phyloP scores from a whole-genome alignment of 2,329 filamentous ascomycete species.

The Microsporum canis region DNA sequence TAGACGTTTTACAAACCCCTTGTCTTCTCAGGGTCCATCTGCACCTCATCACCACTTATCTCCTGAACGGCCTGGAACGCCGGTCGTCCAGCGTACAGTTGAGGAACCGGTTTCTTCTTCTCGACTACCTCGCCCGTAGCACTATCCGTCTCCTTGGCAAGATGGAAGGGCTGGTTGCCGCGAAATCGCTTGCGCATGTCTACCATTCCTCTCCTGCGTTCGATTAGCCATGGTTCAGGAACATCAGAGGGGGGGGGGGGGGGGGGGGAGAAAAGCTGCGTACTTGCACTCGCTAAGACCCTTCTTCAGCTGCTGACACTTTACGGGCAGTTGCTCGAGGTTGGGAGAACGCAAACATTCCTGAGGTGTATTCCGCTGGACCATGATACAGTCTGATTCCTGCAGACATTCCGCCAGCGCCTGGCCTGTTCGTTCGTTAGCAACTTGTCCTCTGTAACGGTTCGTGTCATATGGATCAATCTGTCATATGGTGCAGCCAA shows the following conservation, averaged over 20 bases:
- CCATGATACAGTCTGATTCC: conserved; percentile 91
- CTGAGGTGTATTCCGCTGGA: conserved; percentile 71
- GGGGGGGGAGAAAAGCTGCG: conserved; percentile 15
- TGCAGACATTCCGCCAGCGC: conserved; percentile 92
- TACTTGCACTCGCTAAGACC: conserved; percentile 85
- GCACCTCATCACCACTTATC: conserved; percentile 55
- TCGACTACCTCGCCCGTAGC: conserved; percentile 22
- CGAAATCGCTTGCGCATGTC: conserved; percentile 99
- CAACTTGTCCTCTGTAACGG: neutral
- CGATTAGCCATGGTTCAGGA: neutral
- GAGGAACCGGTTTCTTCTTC: conserved; percentile 40
- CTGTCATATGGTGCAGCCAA: conserved; percentile 2
- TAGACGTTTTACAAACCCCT: conserved; percentile 23
- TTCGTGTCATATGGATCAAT: neutral
- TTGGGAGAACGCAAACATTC: conserved; percentile 83
- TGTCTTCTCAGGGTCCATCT: conserved; percentile 40
- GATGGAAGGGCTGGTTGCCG: conserved; percentile 75
- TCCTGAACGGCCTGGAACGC: conserved; percentile 57
- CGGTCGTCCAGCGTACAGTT: conserved; percentile 68
- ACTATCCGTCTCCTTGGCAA: conserved; percentile 48
- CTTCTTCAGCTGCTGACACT: conserved; percentile 86
- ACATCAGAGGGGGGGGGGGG: neutral
- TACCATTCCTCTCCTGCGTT: conserved; percentile 62
- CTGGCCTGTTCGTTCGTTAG: conserved; percentile 49
- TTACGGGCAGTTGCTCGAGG: conserved; percentile 65